Percentiles rank a stretch among this genome's conserved stretches.
These are phyloP conservation scores for Fusarium poae DNA, from an alignment of 2,329 filamentous ascomycete genomes.

Conservation along the genomic window DNA sequence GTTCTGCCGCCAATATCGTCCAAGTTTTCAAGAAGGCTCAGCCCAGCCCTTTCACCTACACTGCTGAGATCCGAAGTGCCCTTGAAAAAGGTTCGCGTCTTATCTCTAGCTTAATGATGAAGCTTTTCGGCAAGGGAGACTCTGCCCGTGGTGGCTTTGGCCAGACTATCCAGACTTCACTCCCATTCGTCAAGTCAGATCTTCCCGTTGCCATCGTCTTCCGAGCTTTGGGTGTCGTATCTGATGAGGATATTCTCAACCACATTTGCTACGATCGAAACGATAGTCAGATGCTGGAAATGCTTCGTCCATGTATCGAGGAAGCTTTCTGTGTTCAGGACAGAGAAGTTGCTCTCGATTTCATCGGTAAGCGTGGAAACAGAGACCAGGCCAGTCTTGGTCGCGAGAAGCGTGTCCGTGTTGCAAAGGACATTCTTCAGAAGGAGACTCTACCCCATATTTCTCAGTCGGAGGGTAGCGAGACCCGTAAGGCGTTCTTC, in stretches of 20 bases:
- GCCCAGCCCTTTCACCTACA: conserved; percentile 91
- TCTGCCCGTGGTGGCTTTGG: conserved; percentile 82
- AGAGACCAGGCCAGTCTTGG: conserved; percentile 71
- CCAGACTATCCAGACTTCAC: conserved; percentile 87
- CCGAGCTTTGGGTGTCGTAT: conserved; percentile 93
- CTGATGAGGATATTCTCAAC: conserved; percentile 97
- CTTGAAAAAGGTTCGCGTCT: conserved; percentile 95
- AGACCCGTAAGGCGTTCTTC: conserved; percentile 97
- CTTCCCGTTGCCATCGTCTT: conserved; percentile 96
- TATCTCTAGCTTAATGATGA: conserved; percentile 92
- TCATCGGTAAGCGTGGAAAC: conserved; percentile 92
- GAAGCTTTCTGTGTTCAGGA: conserved; percentile 98
- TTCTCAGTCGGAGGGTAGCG: conserved; percentile 92
- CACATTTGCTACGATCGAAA: conserved; percentile 97
- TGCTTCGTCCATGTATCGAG: conserved; percentile 96
- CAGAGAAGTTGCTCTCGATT: conserved; percentile 92
- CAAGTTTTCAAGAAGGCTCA: conserved; percentile 98
- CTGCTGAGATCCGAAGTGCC: conserved; percentile 95
- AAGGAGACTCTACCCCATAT: conserved; percentile 98
- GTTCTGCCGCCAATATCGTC: conserved; percentile 97
- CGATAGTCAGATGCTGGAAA: conserved; percentile 97
- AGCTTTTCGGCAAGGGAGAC: conserved; percentile 88
- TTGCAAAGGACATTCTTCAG: conserved; percentile 93
- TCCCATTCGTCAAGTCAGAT: conserved; percentile 94
- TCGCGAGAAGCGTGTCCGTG: conserved; percentile 88